Conservation (phyloP, 352 stramenopile genomes). For the Pythium folliculosum region DNA sequence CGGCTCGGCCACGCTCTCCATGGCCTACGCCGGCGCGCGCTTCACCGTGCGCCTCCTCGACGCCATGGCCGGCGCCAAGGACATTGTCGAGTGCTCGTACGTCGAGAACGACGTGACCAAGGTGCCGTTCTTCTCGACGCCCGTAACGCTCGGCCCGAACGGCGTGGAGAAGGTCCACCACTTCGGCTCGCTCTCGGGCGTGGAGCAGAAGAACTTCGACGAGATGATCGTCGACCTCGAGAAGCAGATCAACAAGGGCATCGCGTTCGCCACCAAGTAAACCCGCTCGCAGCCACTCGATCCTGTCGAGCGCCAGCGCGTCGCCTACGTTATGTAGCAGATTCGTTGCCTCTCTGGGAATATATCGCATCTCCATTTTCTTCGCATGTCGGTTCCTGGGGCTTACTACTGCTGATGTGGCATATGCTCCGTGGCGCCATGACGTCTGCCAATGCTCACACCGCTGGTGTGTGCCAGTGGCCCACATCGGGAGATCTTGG, state of each 20-base stretch:
- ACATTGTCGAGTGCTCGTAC: constrained; percentile 97
- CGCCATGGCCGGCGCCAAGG: constrained; percentile 93
- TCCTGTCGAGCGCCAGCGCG: no score
- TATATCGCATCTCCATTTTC: no score
- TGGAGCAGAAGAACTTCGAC: constrained; percentile 89
- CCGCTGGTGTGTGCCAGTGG: no score
- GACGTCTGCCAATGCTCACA: no score
- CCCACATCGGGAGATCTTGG: no score
- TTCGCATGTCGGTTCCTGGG: no score
- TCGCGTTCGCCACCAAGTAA: constrained; percentile 84
- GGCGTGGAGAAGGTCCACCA: constrained; percentile 95
- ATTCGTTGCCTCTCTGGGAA: no score
- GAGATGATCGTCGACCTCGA: constrained; percentile 87
- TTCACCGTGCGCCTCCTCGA: constrained; percentile 94
- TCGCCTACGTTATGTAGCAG: no score
- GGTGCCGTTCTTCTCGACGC: constrained; percentile 95
- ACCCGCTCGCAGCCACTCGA: neutral
- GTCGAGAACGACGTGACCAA: constrained; percentile 96
- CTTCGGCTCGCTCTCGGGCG: constrained; percentile 86
- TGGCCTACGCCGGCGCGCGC: constrained; percentile 97
- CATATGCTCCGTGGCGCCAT: no score
- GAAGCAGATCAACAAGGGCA: constrained; percentile 88
- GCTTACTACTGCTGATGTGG: no score
- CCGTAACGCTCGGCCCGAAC: constrained; percentile 95
- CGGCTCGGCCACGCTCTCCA: constrained; percentile 98